phyloP scores from a whole-genome alignment of 2,329 filamentous ascomycete species.

The Arthrobotrys conoides region DNA sequence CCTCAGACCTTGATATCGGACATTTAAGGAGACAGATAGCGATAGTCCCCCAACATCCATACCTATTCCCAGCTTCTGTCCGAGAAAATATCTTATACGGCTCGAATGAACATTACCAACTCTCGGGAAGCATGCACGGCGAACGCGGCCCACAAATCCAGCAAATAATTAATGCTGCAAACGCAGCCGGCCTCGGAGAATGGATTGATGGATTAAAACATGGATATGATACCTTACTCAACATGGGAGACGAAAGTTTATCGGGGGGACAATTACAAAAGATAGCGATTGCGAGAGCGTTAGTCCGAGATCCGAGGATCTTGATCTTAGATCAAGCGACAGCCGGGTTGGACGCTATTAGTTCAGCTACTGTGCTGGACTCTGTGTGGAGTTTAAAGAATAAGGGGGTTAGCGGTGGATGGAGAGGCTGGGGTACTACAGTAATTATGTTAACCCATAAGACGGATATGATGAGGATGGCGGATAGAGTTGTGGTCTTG shows the following conservation, averaged over 20 bases:
- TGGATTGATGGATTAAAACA: constrained; percentile 73
- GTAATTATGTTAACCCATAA: constrained; percentile 87
- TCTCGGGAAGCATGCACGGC: constrained; percentile 73
- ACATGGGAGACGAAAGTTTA: constrained; percentile 83
- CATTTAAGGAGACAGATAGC: constrained; percentile 75
- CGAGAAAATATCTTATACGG: constrained; percentile 88
- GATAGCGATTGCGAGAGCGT: constrained; percentile 82
- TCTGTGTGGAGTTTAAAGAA: constrained; percentile 72
- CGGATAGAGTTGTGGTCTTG: constrained; percentile 80
- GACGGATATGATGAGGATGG: constrained; percentile 86
- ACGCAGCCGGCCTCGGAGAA: constrained; percentile 64
- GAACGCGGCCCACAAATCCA: constrained; percentile 72
- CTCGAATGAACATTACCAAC: constrained; percentile 50
- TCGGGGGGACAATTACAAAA: constrained; percentile 88
- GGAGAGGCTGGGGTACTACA: constrained; percentile 67
- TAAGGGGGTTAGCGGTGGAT: constrained; percentile 23
- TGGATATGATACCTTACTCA: constrained; percentile 77
- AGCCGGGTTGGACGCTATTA: constrained; percentile 80
- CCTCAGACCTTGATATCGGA: constrained; percentile 73
- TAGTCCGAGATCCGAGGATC: constrained; percentile 79
- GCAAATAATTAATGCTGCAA: constrained; percentile 63
- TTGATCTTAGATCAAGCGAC: constrained; percentile 91
- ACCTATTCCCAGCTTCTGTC: constrained; percentile 83
- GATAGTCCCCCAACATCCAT: constrained; percentile 79
- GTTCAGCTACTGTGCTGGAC: constrained; percentile 75